A percentile compares a stretch with the other conserved stretches of the same genome.
Conservation (phyloP, 1,284 basidiomycete genomes). For the Papiliotrema laurentii region DNA sequence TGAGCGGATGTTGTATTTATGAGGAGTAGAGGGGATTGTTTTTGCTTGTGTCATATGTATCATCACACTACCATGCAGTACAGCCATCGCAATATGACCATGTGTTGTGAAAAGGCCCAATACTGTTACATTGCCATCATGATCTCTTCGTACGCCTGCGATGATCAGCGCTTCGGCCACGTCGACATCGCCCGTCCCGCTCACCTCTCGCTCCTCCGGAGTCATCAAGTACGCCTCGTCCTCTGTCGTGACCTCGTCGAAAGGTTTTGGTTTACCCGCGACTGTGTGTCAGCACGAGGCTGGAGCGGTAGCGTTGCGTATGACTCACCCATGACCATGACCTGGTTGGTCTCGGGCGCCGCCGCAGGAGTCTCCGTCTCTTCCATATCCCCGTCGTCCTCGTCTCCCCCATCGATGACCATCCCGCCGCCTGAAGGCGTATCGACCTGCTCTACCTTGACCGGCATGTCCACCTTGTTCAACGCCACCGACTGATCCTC, state of each 20-base stretch:
- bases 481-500: constrained; percentile 22
- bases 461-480: constrained; percentile 13
- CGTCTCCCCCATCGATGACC: constrained; percentile 19
- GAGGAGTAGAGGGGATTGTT: background rate
- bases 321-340: constrained; percentile 27
- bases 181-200: constrained; percentile 2
- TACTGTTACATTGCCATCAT: background rate
- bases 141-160: constrained; percentile 3
- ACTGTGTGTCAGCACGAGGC: constrained; percentile 20
- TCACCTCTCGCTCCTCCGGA: constrained; percentile 47
- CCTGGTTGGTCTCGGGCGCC: constrained; percentile 1
- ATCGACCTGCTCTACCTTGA: constrained; percentile 4
- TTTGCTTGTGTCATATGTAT: background rate
- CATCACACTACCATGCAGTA: background rate
- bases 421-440: too few species aligned
- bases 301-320: background rate
- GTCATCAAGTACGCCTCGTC: constrained; percentile 45
- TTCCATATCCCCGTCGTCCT: constrained; percentile 22
- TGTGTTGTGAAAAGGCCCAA: background rate
- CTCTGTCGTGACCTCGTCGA: constrained; percentile 44
- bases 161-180: background rate
- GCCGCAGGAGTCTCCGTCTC: background rate
- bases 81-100: background rate
- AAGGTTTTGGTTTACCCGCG: constrained; percentile 34
- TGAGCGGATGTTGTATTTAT: background rate